Evolutionary conservation across 495 filamentous ascomycete genomes (phyloP), one percentile per base, ranked within the genome.

Genomic region (Aspergillus kassunensis): DNA sequence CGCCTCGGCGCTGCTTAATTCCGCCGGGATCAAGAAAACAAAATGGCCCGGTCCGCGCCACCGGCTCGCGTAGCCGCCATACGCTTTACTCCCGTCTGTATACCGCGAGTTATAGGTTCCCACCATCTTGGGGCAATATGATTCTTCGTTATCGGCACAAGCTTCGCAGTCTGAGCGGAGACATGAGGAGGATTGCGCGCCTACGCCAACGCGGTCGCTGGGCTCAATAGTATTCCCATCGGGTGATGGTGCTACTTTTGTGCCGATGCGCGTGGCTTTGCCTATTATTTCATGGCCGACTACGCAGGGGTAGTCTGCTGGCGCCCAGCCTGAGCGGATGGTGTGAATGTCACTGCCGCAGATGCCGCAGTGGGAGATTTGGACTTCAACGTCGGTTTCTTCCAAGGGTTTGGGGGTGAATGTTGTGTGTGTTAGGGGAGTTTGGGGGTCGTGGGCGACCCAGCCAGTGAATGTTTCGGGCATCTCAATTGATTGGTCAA

Each of bases 211-310:
- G 30, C 89, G 82, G 62, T 96, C 90, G 24, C 91, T 91, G 42
- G 88, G 57, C 27, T 84, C 82, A 64, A 95, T 72, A 3, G 5
- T n/a, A 1, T 31, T 16, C 21, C 13, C 24, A 13, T 37, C 34
- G 4, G 34, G 34, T 37, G 41, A n/a, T 2, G 29, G 21, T 16
- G 49, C 2, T n/a, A 49, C 48, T 16, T 31, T 6, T 1, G 33
- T 8, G 20, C 54, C 54, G 82, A 82, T 5, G 76, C 83, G 27
- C 82, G 73, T 29, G 67, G 74, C 13, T 57, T 61, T 30, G 21
- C 91, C 91, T 56, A 92, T 80, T 40, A 96, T 91, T 61, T 96
- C 91, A 69, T 93, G 90, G 41, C 89, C 90, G 16, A 89, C 87
- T 53, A 82, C 80, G 65, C 78, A 83, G 24, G 88, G 88, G 65